Conservation (phyloP, 225 moss, liverwort and hornwort species). For the Pleurozium schreberi region DNA sequence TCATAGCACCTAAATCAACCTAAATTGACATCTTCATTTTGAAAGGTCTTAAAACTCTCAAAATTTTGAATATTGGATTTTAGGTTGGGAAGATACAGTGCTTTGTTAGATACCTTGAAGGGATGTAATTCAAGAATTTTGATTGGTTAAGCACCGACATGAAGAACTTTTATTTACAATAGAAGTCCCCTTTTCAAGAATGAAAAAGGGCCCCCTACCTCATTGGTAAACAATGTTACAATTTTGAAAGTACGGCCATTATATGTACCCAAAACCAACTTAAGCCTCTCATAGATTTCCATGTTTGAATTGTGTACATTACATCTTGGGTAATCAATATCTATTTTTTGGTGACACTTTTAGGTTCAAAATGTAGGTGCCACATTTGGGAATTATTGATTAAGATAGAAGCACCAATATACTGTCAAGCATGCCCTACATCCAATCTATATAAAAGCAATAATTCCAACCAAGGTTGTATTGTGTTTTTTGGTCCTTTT, state of each 20-base stretch:
- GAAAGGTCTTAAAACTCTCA: too few species aligned
- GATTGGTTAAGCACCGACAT: rapidly evolving
- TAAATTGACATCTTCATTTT: too few species aligned
- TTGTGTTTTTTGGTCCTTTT: too few species aligned
- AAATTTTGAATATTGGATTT: too few species aligned
- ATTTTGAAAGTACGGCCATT: not conserved
- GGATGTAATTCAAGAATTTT: not conserved
- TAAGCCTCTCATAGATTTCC: not conserved
- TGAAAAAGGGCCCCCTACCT: not conserved
- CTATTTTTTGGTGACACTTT: not conserved
- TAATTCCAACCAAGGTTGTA: too few species aligned
- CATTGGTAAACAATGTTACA: not conserved
- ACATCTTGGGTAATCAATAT: not conserved
- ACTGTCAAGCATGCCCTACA: too few species aligned
- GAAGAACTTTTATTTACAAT: not conserved
- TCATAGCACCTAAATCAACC: too few species aligned
- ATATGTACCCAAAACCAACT: not conserved
- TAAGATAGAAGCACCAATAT: too few species aligned
- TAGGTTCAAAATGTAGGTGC: not conserved
- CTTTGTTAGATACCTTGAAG: not conserved
- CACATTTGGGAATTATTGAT: not conserved
- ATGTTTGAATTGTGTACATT: not conserved
- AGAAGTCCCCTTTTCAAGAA: not conserved
- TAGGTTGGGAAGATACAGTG: not conserved
- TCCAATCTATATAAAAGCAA: too few species aligned